Evolutionary conservation across 192 early-diverging fungal species (phyloP), one percentile per base, ranked within the genome.

Genomic region (Kappamyces sp.): DNA sequence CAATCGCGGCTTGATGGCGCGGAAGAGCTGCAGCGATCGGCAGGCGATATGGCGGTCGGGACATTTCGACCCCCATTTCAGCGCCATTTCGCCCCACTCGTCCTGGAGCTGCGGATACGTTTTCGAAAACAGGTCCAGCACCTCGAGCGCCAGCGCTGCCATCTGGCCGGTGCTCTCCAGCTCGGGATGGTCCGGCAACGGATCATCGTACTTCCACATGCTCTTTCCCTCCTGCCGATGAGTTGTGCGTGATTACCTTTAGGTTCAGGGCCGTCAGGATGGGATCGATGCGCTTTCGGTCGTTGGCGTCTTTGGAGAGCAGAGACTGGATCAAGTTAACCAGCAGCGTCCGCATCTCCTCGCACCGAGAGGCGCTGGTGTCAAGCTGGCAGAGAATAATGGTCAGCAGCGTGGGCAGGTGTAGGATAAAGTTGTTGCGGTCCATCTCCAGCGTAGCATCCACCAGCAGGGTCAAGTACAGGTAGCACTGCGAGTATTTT

Each of bases 31-130:
- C 57, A 94, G 84, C 0, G 89, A 91, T 8, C 89, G 71, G 60
- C 87, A 89, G 6, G 91, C 92, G n/a, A 90, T 80, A 66, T 93
- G 88, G 1, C 86, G 81, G 7, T 91, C 88, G 14, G 90, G 80
- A 62, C 89, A 93, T 30, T 72, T 75, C 1, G 88, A 87, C 2
- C 87, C 90, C 90, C 89, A 93, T 45, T 76, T 71, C 11, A 94
- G 74, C 0, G 91, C 88, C 3, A 79, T 80, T 58, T 86, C 84
- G 1, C 86, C 90, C 91, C 90, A 93, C 31, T 49, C 51, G 43
- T 75, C 66, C 15, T 60, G 45, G 31, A 79, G 47, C 9, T 68
- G 38, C n/a, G 72, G 65, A 48, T 79, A 57, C 1, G 73, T 63
- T 6, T 54, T 41, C 22, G 36, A 51, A 54, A 63, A 84, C 66